Percentiles rank a stretch among this genome's conserved stretches.
Conservation (phyloP, 2,329 filamentous ascomycete genomes). For the Pestalotiopsis sp. region DNA sequence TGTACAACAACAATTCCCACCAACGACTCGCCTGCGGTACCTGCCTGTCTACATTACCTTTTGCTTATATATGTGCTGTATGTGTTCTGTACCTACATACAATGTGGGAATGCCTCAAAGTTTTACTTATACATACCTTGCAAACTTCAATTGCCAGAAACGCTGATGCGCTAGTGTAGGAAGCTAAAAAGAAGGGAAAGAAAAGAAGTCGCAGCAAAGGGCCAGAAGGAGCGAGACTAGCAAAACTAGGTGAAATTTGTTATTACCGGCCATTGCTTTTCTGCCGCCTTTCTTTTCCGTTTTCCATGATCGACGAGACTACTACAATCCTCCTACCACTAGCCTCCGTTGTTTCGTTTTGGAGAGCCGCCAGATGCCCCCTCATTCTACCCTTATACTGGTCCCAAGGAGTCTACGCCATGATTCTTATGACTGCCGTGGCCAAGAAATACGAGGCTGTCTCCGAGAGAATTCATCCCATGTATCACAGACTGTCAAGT, state of each 20-base stretch:
- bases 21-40: no score
- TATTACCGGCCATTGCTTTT: not conserved
- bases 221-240: not conserved
- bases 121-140: not conserved
- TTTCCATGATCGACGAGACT: not conserved
- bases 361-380: not conserved
- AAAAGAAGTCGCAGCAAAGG: not conserved
- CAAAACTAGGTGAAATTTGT: not conserved
- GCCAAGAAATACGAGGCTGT: not conserved
- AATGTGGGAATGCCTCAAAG: no score
- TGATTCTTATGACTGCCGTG: not conserved
- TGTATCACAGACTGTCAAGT: not conserved
- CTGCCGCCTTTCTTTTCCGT: not conserved
- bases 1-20: no score
- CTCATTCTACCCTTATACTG: not conserved
- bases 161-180: not conserved
- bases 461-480: not conserved
- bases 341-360: not conserved
- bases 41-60: no score
- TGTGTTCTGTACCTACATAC: not conserved
- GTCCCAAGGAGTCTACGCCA: not conserved
- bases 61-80: not conserved
- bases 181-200: not conserved
- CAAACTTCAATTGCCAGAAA: not conserved
- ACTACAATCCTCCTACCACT: not conserved